Evolutionary conservation across 192 early-diverging fungal species (phyloP).

Genomic region (Dissophora ornata): DNA sequence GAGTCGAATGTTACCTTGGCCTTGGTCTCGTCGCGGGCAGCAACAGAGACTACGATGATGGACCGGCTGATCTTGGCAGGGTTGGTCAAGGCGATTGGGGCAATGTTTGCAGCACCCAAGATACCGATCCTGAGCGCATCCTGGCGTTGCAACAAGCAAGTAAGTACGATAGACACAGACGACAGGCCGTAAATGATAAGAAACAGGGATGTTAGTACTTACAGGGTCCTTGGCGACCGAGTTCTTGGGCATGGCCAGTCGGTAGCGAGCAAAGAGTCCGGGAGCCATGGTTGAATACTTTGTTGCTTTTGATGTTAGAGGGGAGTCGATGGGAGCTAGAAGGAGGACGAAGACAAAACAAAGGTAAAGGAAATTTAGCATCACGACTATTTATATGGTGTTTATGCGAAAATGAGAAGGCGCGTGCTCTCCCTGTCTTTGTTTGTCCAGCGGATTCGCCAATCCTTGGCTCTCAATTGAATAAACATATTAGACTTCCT

Average conservation of each 20-base stretch:
- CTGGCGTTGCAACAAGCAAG: constrained; percentile 11
- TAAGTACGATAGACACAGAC: background rate
- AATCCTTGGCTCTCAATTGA: too few species aligned
- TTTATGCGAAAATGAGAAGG: too few species aligned
- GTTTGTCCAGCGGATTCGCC: too few species aligned
- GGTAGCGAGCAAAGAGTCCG: background rate
- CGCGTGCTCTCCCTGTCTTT: too few species aligned
- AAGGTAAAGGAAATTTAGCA: too few species aligned
- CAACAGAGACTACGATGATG: constrained; percentile 57
- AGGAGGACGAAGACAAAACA: too few species aligned
- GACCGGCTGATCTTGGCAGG: constrained; percentile 50
- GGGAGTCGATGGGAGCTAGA: too few species aligned
- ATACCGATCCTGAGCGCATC: constrained; percentile 64
- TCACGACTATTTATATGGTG: too few species aligned
- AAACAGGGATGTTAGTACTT: background rate
- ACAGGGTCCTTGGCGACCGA: constrained; percentile 24
- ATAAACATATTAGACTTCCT: too few species aligned
- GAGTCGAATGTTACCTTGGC: too few species aligned
- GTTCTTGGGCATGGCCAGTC: background rate
- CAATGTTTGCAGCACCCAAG: constrained; percentile 64
- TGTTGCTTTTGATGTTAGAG: too few species aligned
- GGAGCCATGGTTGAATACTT: too few species aligned
- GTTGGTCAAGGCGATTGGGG: constrained; percentile 51
- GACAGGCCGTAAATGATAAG: background rate
- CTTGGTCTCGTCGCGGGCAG: constrained; percentile 56